Base-by-base conservation (phyloP, 2,329 filamentous ascomycete genomes). In the Fusarium ambrosium region DNA sequence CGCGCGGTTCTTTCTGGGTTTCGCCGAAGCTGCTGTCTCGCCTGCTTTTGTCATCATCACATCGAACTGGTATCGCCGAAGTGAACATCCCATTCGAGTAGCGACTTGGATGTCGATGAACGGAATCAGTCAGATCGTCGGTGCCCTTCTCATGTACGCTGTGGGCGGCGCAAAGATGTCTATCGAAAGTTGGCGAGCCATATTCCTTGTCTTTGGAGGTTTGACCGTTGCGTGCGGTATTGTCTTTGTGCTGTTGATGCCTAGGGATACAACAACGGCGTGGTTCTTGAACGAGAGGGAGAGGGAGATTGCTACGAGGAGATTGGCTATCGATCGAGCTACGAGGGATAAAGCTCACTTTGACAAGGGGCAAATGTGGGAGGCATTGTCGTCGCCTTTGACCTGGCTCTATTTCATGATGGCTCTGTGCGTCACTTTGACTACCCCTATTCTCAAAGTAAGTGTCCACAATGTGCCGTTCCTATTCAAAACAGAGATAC, bases 11-110 rank as follows among this genome's bases (percentile, higher is more conserved):
- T 70, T 81, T n/a, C 78, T 81, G 4, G 80, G 81, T 3, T 76
- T 81, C 37, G 62, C 73, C 22, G 80, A 82, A 41, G 80, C 76
- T 11, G 77, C 78, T 6, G 79, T 82, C 1, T 81, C 79, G 2
- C 81, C 80, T 2, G 80, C 80, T 20, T 82, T 82, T 62, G 73
- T 82, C 36, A 78, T 80, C 51, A 78, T 82, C 51, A 82, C 80
- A 3, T 78, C 76, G 16, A 78, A 77, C 43, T 82, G 78, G 80
- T 82, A 81, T 62, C 75, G 73, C 9, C 72, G 70, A 9, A 69
- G 71, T 22, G 81, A 82, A 56, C 80, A 82, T 32, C 75, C 79
- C 9, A 71, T 79, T 24, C 78, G 81, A 41, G 72, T 78, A 1
- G 79, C 81, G 0, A 68, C 78, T 1, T 82, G 80, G 80, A 70